Base-by-base conservation (phyloP, 208 protist genomes). In the Vickermania spadyakhi region DNA sequence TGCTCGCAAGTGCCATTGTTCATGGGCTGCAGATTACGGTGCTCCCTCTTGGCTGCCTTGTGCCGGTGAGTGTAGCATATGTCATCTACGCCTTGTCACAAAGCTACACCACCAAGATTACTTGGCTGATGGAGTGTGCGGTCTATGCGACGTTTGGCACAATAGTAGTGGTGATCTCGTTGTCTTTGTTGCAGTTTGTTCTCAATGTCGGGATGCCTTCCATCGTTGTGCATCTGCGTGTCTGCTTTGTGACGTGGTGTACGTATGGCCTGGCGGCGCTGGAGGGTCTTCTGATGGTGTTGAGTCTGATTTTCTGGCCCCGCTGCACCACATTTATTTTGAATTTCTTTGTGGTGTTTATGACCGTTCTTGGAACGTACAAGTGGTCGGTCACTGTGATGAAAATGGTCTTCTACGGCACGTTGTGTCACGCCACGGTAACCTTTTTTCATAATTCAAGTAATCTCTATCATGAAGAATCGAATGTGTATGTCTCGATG, bases 181-280 rank as follows among this genome's bases (percentile, higher is more conserved):
- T 89, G 26, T 86, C 84, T 1, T 52, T 88, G 7, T 64, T 86
- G n/a, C 76, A 77, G 27, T 81, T 88, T 68, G 52, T 80, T 23
- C 50, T 66, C 27, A 59, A 65, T 58, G 73, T 79, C 28, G 72
- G 73, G 1, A 62, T 91, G 25, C 73, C 70, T 3, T 36, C 23
- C 0, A 63, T 76, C 13, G 55, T 79, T 42, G 49, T 83, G 28
- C 30, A 52, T 28, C 56, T 88, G 50, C 79, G 73, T 30, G 58
- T 72, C 7, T 77, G 62, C 13, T 2, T 85, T 50, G 60, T 86
- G 0, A 79, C 81, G 22, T 86, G 59, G 66, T 5, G 31, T 11
- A 60, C 79, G 22, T 91, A 89, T 70, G 59, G 67, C n/a, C 5
- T 89, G 28, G 62, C 84, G 0, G 23, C 82, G 4, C 1, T 76